These are phyloP conservation scores for Penicillium sp. DNA, from an alignment of 2,329 filamentous ascomycete species.

Conservation along the genomic window DNA sequence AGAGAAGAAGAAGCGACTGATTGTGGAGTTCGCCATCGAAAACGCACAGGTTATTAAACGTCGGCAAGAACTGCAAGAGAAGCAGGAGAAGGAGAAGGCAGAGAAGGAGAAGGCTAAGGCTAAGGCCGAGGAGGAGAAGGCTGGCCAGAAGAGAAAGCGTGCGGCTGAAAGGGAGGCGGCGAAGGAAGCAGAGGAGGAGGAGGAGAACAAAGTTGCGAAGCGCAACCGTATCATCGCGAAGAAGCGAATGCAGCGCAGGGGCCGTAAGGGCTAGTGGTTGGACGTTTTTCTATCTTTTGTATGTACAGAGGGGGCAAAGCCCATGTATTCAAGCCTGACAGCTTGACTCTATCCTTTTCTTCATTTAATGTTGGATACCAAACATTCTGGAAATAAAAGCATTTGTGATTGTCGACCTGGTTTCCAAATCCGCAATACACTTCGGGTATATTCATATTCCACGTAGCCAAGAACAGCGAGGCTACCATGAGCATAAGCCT, in stretches of 20 bases:
- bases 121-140: conserved; percentile 29
- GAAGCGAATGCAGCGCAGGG: conserved; percentile 72
- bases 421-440: not conserved
- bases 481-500: not conserved
- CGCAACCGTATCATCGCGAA: conserved; percentile 79
- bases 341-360: not conserved
- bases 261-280: conserved; percentile 54
- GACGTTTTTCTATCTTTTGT: conserved; percentile 4
- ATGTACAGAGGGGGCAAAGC: conserved; percentile 16
- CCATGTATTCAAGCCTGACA: not conserved
- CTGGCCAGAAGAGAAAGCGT: conserved; percentile 37
- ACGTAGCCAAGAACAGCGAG: not conserved
- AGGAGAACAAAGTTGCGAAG: conserved; percentile 59
- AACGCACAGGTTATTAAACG: conserved; percentile 93
- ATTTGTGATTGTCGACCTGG: conserved; percentile 5
- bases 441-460: not conserved
- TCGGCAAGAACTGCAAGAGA: conserved; percentile 49
- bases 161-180: conserved; percentile 38
- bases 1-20: conserved; percentile 83
- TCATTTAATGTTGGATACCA: conserved; percentile 4
- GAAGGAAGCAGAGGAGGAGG: conserved; percentile 38
- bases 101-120: conserved; percentile 18
- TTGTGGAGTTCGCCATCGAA: conserved; percentile 97
- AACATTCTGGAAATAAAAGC: conserved; percentile 20
- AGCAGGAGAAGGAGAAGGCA: conserved; percentile 15